A percentile compares a stretch with the other conserved stretches of the same genome.
Evolutionary conservation across 176 grass and related monocot species (phyloP).

Genomic region (Hsuehochloa calcarea): DNA sequence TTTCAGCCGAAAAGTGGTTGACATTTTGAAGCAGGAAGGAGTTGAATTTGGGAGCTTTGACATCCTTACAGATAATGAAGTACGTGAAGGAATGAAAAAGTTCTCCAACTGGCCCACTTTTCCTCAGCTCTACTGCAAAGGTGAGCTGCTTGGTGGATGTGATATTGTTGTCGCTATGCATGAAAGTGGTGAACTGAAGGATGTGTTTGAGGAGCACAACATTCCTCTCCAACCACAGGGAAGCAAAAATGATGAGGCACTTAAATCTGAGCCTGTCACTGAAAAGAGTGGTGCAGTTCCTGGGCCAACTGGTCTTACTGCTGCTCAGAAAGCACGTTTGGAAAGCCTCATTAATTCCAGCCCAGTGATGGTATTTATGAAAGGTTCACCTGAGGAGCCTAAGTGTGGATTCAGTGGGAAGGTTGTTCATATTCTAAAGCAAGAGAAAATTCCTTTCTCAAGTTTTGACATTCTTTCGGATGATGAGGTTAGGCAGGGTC

Average conservation of each 20-base stretch:
- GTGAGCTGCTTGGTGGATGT: constrained; percentile 87
- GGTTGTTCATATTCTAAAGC: constrained; percentile 78
- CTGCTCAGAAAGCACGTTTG: constrained; percentile 51
- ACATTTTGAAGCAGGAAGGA: constrained; percentile 80
- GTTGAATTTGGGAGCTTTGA: constrained; percentile 82
- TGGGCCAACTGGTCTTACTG: constrained; percentile 34
- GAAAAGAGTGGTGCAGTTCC: constrained; percentile 28
- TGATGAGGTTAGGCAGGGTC: constrained; percentile 78
- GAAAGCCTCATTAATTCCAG: constrained; percentile 57
- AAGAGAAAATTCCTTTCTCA: constrained; percentile 82
- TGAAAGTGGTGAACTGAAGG: constrained; percentile 82
- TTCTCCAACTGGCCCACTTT: constrained; percentile 98
- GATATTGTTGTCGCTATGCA: constrained; percentile 93
- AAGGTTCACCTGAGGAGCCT: constrained; percentile 78
- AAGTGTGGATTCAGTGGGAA: constrained; percentile 98
- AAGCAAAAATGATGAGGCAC: constrained; percentile 34
- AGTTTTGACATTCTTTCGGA: constrained; percentile 88
- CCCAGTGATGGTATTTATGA: constrained; percentile 86
- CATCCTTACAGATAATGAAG: constrained; percentile 77
- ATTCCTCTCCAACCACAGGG: constrained; percentile 49
- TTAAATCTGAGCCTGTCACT: constrained; percentile 20
- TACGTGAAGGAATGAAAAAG: constrained; percentile 90
- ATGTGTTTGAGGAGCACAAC: constrained; percentile 65
- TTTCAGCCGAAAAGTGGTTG: constrained; percentile 83
- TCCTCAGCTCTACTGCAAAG: constrained; percentile 90